Conservation (phyloP, 352 stramenopile species). For the Globisporangium polare region DNA sequence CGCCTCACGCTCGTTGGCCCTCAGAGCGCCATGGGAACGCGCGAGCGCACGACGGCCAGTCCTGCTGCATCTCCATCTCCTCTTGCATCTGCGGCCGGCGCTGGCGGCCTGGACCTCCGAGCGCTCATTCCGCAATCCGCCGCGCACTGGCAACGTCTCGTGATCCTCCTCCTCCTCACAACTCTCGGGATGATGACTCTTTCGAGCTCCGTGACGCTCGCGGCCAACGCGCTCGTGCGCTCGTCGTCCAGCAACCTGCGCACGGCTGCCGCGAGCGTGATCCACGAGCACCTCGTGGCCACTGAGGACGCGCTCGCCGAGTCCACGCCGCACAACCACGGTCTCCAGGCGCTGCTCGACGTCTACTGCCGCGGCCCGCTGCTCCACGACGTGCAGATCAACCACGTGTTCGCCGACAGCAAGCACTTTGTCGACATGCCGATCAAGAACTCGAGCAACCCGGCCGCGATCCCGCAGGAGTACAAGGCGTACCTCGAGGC, state of each 20-base stretch:
- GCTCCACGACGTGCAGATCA: conserved; percentile 59
- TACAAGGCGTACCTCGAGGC: conserved; percentile 31
- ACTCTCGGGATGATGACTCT: conserved; percentile 6
- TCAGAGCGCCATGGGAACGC: not conserved
- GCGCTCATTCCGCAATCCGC: conserved; percentile 7
- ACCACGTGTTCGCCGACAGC: conserved; percentile 71
- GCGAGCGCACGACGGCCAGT: conserved; percentile 3
- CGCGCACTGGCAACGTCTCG: conserved; percentile 4
- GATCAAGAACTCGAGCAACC: conserved; percentile 37
- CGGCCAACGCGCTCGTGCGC: conserved; percentile 1
- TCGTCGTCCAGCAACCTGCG: conserved; percentile 7
- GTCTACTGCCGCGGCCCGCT: conserved; percentile 54
- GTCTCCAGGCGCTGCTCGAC: conserved; percentile 8
- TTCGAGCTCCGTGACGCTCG: conserved; percentile 4
- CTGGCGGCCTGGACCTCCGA: not conserved
- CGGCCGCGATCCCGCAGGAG: conserved; percentile 22
- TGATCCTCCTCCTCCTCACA: not conserved
- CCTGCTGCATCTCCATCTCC: not conserved
- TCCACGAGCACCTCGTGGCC: not conserved
- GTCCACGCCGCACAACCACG: not conserved
- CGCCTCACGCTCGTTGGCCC: conserved; percentile 2
- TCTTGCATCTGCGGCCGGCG: not conserved
- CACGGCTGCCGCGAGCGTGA: not conserved
- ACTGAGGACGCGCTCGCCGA: not conserved
- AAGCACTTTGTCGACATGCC: conserved; percentile 92